These are phyloP conservation scores for Mitragyna speciosa DNA, from an alignment of 257 asterid species.

Conservation along the genomic window DNA sequence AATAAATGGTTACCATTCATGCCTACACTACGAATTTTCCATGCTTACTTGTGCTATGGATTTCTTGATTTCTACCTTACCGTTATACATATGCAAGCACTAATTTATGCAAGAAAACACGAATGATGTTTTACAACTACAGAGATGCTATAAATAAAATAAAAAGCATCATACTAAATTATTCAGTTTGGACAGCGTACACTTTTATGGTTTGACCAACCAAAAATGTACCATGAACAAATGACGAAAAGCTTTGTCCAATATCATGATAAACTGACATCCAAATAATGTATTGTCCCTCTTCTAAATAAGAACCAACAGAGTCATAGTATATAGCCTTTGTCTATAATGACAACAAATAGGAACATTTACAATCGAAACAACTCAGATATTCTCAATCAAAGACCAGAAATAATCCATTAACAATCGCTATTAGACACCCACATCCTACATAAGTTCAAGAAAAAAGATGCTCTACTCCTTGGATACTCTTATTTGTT, in stretches of 20 bases:
- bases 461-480: not conserved
- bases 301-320: not conserved
- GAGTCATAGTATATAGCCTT: slow-evolving; percentile 14
- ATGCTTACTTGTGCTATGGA: too few relatives aligned
- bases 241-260: not conserved
- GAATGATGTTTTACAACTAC: too few relatives aligned
- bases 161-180: too few relatives aligned
- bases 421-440: not conserved
- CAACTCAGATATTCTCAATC: not conserved
- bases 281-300: not conserved
- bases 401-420: not conserved
- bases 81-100: too few relatives aligned
- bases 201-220: not conserved
- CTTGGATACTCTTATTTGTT: too few relatives aligned
- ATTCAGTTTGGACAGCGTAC: too few relatives aligned
- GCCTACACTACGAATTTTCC: too few relatives aligned
- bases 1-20: too few relatives aligned
- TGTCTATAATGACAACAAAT: slow-evolving; percentile 9
- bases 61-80: too few relatives aligned
- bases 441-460: not conserved
- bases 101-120: too few relatives aligned
- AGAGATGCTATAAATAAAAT: too few relatives aligned
- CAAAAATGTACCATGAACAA: not conserved
- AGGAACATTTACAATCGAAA: slow-evolving; percentile 13
- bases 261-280: slow-evolving; percentile 8